These are phyloP conservation scores for Aureobasidium mangrovei DNA, from an alignment of 2,329 filamentous ascomycete species.

Conservation along the genomic window DNA sequence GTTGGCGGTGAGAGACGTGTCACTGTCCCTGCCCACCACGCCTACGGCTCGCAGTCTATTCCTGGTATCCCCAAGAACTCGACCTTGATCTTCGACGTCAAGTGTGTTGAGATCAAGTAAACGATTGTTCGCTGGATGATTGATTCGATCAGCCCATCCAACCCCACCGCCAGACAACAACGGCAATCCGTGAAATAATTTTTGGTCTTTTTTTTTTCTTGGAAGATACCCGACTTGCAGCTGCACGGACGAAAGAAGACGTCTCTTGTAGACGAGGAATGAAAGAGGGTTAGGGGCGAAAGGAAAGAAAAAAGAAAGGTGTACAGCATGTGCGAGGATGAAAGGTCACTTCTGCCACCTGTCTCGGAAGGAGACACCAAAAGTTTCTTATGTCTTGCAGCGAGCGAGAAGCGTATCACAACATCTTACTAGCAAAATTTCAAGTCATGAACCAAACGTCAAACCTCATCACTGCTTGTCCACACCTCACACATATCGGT, in stretches of 20 bases:
- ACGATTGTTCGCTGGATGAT: conserved; percentile 5
- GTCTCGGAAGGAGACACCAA: too few species aligned
- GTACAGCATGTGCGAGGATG: conserved; percentile 7
- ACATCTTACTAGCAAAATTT: too few species aligned
- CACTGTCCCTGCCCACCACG: conserved; percentile 76
- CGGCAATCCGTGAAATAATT: background rate
- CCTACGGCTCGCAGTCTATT: conserved; percentile 74
- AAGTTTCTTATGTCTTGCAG: too few species aligned
- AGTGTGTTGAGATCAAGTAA: conserved; percentile 42
- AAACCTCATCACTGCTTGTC: too few species aligned
- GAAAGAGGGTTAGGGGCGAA: background rate
- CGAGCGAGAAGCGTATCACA: too few species aligned
- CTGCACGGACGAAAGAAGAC: background rate
- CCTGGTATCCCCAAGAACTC: conserved; percentile 89
- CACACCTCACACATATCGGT: too few species aligned
- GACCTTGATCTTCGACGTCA: conserved; percentile 76
- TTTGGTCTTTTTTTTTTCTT: background rate
- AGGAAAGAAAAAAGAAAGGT: background rate
- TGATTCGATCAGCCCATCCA: background rate
- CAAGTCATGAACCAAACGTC: too few species aligned
- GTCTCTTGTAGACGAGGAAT: background rate
- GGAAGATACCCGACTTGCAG: conserved; percentile 20
- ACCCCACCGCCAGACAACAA: background rate
- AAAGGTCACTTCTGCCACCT: background rate
- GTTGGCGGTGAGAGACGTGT: conserved; percentile 90